phyloP scores from a whole-genome alignment of 2,329 filamentous ascomycete species.

The Ceratocystis harringtonii region DNA sequence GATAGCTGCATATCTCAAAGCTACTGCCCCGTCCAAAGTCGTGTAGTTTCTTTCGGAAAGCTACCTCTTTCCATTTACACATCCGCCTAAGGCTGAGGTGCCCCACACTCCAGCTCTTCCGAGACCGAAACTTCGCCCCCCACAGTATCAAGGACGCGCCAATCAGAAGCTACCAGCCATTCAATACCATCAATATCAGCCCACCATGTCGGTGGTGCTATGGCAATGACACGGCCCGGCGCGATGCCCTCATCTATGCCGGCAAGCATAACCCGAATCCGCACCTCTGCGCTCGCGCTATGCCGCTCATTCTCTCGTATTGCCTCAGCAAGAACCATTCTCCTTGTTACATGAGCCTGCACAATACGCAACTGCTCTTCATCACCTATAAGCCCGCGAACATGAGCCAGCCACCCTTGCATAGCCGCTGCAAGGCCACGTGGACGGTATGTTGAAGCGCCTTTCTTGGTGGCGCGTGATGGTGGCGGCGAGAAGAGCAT shows the following conservation, averaged over 20 bases:
- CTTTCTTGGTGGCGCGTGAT: background rate
- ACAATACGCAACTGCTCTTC: background rate
- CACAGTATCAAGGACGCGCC: conserved; percentile 1
- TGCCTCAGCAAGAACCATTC: conserved; percentile 2
- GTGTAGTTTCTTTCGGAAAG: background rate
- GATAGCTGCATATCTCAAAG: background rate
- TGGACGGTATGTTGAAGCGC: conserved; percentile 21
- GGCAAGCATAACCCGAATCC: background rate
- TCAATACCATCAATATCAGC: background rate
- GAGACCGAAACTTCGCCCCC: background rate
- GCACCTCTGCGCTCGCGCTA: background rate
- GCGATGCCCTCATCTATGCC: background rate
- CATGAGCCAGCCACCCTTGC: conserved; percentile 29
- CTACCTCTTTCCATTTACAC: background rate
- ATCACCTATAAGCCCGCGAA: conserved; percentile 18
- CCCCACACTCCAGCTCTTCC: background rate
- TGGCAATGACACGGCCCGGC: background rate
- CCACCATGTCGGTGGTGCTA: conserved; percentile 11
- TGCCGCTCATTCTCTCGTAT: background rate
- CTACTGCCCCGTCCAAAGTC: background rate
- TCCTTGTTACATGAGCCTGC: background rate
- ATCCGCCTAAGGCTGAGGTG: background rate
- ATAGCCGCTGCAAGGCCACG: conserved; percentile 28
- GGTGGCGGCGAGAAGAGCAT: conserved; percentile 23
- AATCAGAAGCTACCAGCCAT: conserved; percentile 11